A percentile compares a stretch with the other conserved stretches of the same genome.
phyloP scores from a whole-genome alignment of 768 basidiomycete genomes.

The Boletus patriciae region DNA sequence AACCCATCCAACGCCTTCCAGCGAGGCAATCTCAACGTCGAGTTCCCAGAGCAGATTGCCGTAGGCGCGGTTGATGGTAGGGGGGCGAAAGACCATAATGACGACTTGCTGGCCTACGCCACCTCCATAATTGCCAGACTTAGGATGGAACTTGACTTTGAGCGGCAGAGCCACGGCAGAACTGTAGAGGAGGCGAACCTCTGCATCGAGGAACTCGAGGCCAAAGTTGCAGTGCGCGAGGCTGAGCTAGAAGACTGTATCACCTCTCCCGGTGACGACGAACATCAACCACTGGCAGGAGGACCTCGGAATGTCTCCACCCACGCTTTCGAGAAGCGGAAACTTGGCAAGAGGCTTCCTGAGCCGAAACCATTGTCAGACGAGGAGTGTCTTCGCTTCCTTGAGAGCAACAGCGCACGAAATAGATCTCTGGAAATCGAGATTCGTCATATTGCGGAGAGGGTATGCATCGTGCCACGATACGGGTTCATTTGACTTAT shows the following conservation, averaged over 20 bases:
- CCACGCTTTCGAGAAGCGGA: not conserved
- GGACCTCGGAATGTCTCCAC: not conserved
- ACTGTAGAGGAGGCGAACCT: constrained; percentile 41
- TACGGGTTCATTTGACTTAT: not conserved
- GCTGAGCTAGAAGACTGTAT: constrained; percentile 48
- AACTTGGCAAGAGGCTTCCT: constrained; percentile 1
- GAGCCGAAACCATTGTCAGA: constrained; percentile 28
- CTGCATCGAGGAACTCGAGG: constrained; percentile 47
- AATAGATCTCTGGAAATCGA: constrained; percentile 48
- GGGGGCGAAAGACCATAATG: constrained; percentile 4
- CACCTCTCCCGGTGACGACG: constrained; percentile 7
- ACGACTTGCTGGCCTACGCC: constrained; percentile 42
- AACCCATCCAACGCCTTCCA: constrained; percentile 15
- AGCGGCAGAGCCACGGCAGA: constrained; percentile 43
- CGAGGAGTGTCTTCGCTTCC: constrained; percentile 42
- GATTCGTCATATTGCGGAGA: constrained; percentile 39
- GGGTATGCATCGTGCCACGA: constrained; percentile 27
- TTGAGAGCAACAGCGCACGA: constrained; percentile 39
- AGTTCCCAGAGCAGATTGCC: constrained; percentile 21
- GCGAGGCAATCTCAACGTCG: constrained; percentile 22
- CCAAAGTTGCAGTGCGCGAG: constrained; percentile 57
- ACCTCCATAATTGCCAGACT: constrained; percentile 45
- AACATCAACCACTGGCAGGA: not conserved
- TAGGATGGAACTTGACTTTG: constrained; percentile 43
- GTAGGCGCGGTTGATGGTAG: not conserved